phyloP scores from a whole-genome alignment of 192 early-diverging fungal genomes.

The Linnemannia elongata region DNA sequence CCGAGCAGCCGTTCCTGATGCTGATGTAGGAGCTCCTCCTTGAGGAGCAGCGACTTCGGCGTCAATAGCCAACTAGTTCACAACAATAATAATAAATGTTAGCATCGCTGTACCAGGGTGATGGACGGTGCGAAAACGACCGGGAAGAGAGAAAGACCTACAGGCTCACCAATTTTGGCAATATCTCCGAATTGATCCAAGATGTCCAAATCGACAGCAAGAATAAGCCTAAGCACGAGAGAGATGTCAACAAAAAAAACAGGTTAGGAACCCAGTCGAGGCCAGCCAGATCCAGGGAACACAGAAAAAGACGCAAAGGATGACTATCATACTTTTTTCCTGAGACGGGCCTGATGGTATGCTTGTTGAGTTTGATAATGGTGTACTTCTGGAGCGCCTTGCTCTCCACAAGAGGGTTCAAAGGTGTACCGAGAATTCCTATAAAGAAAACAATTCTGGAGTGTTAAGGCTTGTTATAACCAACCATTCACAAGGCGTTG shows the following conservation, averaged over 20 bases:
- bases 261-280: background rate
- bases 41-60: background rate
- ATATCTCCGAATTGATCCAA: constrained; percentile 46
- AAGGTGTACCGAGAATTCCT: constrained; percentile 75
- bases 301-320: background rate
- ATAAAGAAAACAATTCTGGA: background rate
- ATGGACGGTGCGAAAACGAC: background rate
- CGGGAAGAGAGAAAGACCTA: background rate
- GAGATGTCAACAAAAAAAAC: background rate
- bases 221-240: constrained; percentile 29
- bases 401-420: constrained; percentile 62
- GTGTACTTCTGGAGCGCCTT: constrained; percentile 64
- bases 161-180: constrained; percentile 41
- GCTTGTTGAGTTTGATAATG: constrained; percentile 64
- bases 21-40: background rate
- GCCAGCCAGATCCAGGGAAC: background rate
- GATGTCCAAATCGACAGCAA: constrained; percentile 63
- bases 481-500: background rate
- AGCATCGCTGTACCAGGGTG: background rate
- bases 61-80: background rate
- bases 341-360: constrained; percentile 62
- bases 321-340: constrained; percentile 60
- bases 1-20: constrained; percentile 14
- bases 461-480: background rate
- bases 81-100: background rate